Percentiles rank a stretch among this genome's conserved stretches.
Conservation (phyloP, 2,329 filamentous ascomycete species). For the Botrytis galanthina region DNA sequence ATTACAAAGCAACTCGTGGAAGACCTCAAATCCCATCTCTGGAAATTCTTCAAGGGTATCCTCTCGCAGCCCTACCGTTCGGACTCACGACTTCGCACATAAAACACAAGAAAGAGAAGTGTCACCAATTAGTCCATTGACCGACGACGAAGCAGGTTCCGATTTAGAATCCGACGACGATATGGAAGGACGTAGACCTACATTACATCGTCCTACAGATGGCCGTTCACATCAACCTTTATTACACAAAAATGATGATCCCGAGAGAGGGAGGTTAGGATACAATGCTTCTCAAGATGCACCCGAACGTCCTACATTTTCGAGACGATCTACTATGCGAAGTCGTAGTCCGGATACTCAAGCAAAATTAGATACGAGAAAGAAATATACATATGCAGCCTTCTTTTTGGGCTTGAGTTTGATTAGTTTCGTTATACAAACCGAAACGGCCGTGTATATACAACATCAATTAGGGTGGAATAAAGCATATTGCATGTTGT, state of each 20-base stretch:
- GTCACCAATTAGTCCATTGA: conserved; percentile 12
- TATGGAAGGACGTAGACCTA: conserved; percentile 42
- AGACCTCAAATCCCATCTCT: conserved; percentile 30
- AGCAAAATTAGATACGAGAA: conserved; percentile 64
- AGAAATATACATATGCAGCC: conserved; percentile 82
- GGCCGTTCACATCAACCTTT: conserved; percentile 42
- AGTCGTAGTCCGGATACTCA: conserved; percentile 71
- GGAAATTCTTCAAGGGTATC: conserved; percentile 25
- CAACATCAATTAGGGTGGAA: conserved; percentile 91
- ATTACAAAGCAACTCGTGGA: conserved; percentile 25
- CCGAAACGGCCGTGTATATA: conserved; percentile 92
- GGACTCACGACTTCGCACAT: conserved; percentile 24
- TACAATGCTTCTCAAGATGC: conserved; percentile 33
- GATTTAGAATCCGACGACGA: conserved; percentile 31
- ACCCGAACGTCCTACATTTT: conserved; percentile 40
- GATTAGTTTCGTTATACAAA: conserved; percentile 88
- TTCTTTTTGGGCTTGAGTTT: conserved; percentile 82
- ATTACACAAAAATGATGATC: conserved; percentile 35
- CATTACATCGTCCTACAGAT: conserved; percentile 40
- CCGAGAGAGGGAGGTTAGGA: conserved; percentile 37
- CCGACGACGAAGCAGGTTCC: conserved; percentile 30
- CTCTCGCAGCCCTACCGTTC: conserved; percentile 25
- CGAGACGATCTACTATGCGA: conserved; percentile 67
- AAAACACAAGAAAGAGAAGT: conserved; percentile 22
- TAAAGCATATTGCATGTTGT: conserved; percentile 99